phyloP scores from a whole-genome alignment of 2,329 filamentous ascomycete species.

The Talaromyces albobiverticillius region DNA sequence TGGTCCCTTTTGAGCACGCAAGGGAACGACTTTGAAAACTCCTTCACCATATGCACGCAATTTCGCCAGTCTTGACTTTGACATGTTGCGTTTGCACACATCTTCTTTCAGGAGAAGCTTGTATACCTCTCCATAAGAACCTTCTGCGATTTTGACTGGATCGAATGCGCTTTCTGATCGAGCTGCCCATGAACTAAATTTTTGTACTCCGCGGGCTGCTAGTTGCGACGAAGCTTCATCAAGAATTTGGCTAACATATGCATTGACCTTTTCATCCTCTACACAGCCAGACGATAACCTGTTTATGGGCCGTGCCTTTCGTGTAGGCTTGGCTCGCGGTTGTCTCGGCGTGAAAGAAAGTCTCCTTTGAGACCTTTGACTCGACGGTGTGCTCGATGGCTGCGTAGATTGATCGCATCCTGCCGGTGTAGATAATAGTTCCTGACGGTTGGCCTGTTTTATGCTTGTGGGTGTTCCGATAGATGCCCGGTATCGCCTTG shows the following conservation, averaged over 20 bases:
- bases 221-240: slow-evolving; percentile 35
- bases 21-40: slow-evolving; percentile 50
- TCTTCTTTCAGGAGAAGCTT: slow-evolving; percentile 48
- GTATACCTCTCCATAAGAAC: slow-evolving; percentile 66
- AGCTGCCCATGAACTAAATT: slow-evolving; percentile 38
- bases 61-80: slow-evolving; percentile 36
- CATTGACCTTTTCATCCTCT: slow-evolving; percentile 30
- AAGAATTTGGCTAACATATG: slow-evolving; percentile 36
- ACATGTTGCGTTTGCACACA: slow-evolving; percentile 31
- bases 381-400: neutral
- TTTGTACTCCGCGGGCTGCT: slow-evolving; percentile 35
- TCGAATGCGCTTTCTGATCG: slow-evolving; percentile 37
- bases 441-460: neutral
- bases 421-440: neutral
- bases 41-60: slow-evolving; percentile 39
- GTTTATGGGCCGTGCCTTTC: slow-evolving; percentile 17
- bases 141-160: slow-evolving; percentile 62
- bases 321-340: slow-evolving; percentile 8
- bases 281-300: slow-evolving; percentile 33
- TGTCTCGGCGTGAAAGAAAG: slow-evolving; percentile 17
- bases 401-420: neutral
- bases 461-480: neutral
- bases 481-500: neutral
- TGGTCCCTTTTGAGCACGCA: slow-evolving; percentile 38
- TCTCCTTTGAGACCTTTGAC: slow-evolving; percentile 2